Conservation (phyloP, 139 green algal genomes). For the Chlamydomonas sp. region DNA sequence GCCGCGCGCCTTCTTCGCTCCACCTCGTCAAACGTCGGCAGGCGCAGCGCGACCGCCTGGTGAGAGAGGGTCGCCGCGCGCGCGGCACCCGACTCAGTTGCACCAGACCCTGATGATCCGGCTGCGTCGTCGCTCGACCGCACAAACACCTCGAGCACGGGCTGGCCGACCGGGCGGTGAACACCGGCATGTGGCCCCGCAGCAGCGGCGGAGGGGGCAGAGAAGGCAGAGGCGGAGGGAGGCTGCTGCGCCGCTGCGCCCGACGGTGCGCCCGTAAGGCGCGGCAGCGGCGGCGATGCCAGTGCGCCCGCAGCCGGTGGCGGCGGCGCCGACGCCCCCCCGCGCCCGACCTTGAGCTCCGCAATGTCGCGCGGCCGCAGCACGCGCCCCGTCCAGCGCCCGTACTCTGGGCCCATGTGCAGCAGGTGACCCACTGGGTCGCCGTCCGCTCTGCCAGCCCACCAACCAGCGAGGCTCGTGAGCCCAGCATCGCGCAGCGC, state of each 20-base stretch:
- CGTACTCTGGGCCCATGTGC: conserved; percentile 43
- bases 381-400: conserved; percentile 40
- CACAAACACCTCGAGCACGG: conserved; percentile 64
- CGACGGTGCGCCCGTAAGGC: too few relatives aligned
- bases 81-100: conserved; percentile 8
- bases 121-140: background rate
- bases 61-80: too few relatives aligned
- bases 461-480: conserved; percentile 65
- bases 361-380: conserved; percentile 54
- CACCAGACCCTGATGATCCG: background rate
- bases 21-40: conserved; percentile 1
- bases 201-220: too few relatives aligned
- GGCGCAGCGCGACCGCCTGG: conserved; percentile 36
- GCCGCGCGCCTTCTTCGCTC: background rate
- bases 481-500: conserved; percentile 52
- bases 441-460: conserved; percentile 43
- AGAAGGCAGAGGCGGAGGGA: too few relatives aligned
- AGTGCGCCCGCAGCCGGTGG: background rate
- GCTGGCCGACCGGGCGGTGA: too few relatives aligned
- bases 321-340: background rate
- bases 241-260: too few relatives aligned
- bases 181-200: too few relatives aligned
- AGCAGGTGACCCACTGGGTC: conserved; percentile 71
- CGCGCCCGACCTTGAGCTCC: conserved; percentile 29
- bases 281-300: conserved; percentile 16